Conservation (phyloP, 208 protist genomes). For the Trypanosoma scelopori region DNA sequence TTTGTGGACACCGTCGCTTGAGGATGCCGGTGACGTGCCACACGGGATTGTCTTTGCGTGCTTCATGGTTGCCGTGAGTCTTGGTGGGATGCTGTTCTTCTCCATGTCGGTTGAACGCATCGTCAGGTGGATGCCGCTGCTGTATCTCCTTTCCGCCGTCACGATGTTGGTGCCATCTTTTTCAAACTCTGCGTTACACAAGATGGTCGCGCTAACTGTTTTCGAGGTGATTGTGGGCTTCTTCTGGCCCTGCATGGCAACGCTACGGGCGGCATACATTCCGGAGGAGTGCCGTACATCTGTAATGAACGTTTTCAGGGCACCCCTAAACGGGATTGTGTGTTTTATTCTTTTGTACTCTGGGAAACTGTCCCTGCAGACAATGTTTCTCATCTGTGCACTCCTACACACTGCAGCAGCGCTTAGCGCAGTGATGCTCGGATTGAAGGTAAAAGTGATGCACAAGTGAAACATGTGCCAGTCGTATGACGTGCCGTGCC, state of each 20-base stretch:
- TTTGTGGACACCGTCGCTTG: constrained; percentile 86
- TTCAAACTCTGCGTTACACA: constrained; percentile 5
- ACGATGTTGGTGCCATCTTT: constrained; percentile 15
- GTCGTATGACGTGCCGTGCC: no score
- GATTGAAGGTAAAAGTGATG: neutral
- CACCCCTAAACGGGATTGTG: constrained; percentile 39
- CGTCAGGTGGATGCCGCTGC: neutral
- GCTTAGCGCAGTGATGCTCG: neutral
- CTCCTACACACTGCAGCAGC: constrained; percentile 2
- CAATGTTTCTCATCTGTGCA: constrained; percentile 13
- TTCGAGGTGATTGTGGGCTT: constrained; percentile 38
- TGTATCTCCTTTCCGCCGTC: constrained; percentile 9
- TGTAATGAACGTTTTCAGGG: constrained; percentile 44
- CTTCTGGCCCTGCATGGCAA: constrained; percentile 39
- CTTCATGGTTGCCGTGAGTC: constrained; percentile 39
- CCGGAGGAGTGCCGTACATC: constrained; percentile 39
- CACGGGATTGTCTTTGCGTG: constrained; percentile 45
- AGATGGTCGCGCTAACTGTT: constrained; percentile 25
- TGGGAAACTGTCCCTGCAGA: neutral
- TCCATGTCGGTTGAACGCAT: constrained; percentile 17
- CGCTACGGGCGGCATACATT: constrained; percentile 32
- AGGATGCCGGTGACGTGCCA: constrained; percentile 39
- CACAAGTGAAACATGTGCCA: no score
- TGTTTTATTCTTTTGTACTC: constrained; percentile 24
- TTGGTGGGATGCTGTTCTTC: constrained; percentile 33